A percentile compares a stretch with the other conserved stretches of the same genome.
Conservation (phyloP, 352 stramenopile genomes). For the Paralagenidium karlingii region DNA sequence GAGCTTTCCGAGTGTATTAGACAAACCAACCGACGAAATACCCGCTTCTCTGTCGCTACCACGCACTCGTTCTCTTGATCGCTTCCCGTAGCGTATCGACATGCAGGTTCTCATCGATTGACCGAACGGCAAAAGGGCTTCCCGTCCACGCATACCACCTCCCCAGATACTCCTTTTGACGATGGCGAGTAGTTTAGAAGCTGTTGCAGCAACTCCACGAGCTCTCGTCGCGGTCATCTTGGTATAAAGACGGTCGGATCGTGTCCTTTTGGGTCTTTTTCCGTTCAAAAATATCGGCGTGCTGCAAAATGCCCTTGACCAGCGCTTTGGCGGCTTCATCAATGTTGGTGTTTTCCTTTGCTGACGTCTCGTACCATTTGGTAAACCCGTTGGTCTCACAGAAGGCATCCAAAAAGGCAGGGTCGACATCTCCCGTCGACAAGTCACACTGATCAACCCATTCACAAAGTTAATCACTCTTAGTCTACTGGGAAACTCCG, state of each 20-base stretch:
- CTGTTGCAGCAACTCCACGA: constrained; percentile 80
- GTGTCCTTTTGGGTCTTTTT: constrained; percentile 65
- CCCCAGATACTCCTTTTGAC: too few species aligned
- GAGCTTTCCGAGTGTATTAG: too few species aligned
- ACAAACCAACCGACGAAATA: too few species aligned
- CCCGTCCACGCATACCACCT: too few species aligned
- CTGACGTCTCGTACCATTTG: constrained; percentile 88
- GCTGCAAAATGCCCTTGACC: constrained; percentile 62
- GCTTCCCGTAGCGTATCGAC: too few species aligned
- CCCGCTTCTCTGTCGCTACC: too few species aligned
- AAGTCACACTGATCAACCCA: constrained; percentile 59
- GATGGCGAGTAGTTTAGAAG: constrained; percentile 30
- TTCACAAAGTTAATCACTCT: background rate
- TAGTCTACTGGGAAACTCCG: background rate
- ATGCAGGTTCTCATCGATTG: too few species aligned
- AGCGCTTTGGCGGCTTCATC: constrained; percentile 78
- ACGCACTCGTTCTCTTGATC: too few species aligned
- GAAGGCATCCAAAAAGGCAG: constrained; percentile 73
- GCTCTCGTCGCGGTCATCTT: constrained; percentile 16
- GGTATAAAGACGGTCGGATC: constrained; percentile 57
- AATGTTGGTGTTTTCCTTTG: constrained; percentile 89
- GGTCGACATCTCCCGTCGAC: constrained; percentile 47
- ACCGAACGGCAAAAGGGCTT: too few species aligned
- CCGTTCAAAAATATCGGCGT: constrained; percentile 80
- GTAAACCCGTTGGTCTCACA: constrained; percentile 85